These are phyloP conservation scores for Croton laevigatus DNA, from an alignment of 441 rosid species.

Conservation along the genomic window DNA sequence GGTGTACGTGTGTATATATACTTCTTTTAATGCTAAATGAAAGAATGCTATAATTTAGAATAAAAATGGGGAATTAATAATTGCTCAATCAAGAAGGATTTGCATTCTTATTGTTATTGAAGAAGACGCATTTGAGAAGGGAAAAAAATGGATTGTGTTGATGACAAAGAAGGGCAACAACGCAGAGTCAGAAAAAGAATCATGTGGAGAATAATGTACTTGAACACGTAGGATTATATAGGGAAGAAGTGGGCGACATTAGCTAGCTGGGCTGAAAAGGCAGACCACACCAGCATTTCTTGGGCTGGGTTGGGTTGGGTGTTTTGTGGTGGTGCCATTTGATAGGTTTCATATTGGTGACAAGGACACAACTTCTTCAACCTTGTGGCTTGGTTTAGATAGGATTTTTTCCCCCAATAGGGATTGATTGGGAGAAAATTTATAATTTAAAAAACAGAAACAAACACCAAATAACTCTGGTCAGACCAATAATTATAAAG, in stretches of 20 bases:
- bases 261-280: slow-evolving; percentile 3
- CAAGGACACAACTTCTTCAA: slow-evolving; percentile 17
- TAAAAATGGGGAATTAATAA: too few relatives aligned
- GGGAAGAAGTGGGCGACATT: slow-evolving; percentile 16
- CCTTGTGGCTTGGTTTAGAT: not conserved
- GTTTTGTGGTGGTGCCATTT: slow-evolving; percentile 21
- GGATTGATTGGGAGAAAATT: too few relatives aligned
- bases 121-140: not conserved
- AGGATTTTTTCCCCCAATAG: too few relatives aligned
- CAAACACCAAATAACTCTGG: not conserved
- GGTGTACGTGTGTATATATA: too few relatives aligned
- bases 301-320: too few relatives aligned
- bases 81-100: too few relatives aligned
- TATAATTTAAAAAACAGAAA: too few relatives aligned
- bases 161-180: slow-evolving; percentile 25
- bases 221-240: slow-evolving; percentile 26
- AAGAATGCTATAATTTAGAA: too few relatives aligned
- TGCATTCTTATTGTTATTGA: too few relatives aligned
- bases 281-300: slow-evolving; percentile 21
- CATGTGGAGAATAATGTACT: slow-evolving; percentile 27
- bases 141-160: slow-evolving; percentile 20
- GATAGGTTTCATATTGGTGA: slow-evolving; percentile 14
- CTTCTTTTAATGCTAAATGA: too few relatives aligned
- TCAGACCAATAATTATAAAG: not conserved
- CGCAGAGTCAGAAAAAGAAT: not conserved